A percentile compares a stretch with the other conserved stretches of the same genome.
Conservation (phyloP, 805 yeast species). For the Barnettozyma vustinii region DNA sequence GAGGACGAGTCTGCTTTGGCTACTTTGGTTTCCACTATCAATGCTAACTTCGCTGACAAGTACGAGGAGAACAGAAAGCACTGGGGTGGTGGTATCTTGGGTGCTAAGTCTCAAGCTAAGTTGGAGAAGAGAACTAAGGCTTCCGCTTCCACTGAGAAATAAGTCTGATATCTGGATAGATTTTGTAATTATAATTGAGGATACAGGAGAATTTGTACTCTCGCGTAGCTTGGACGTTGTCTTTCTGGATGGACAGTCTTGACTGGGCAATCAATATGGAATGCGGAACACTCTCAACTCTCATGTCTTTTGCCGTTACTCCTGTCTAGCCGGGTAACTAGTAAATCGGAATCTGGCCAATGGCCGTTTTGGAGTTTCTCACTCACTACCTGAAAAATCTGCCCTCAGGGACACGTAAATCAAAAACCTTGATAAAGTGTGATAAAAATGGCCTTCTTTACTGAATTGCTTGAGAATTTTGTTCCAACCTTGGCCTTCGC, state of each 20-base stretch:
- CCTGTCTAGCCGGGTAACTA: not conserved
- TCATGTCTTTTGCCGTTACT: too few relatives aligned
- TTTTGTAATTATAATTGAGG: constrained; percentile 6
- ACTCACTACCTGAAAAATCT: not conserved
- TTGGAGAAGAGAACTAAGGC: constrained; percentile 32
- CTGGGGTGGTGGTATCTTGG: constrained; percentile 99
- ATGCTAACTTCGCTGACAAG: constrained; percentile 89
- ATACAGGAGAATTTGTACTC: not conserved
- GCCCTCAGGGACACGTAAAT: not conserved
- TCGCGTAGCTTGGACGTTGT: not conserved
- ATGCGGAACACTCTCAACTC: too few relatives aligned
- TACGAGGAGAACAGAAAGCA: constrained; percentile 95
- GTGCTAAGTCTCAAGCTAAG: constrained; percentile 88
- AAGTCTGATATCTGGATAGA: constrained; percentile 4
- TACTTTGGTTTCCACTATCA: constrained; percentile 85
- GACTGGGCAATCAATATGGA: too few relatives aligned
- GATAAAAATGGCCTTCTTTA: constrained; percentile 13
- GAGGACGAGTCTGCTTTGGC: constrained; percentile 96
- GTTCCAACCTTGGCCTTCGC: constrained; percentile 80
- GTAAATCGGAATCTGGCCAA: constrained; percentile 4
- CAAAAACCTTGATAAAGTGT: not conserved
- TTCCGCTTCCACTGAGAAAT: constrained; percentile 10
- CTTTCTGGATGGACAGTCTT: too few relatives aligned
- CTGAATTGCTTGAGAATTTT: constrained; percentile 58
- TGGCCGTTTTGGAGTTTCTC: constrained; percentile 2